Conservation (phyloP, 306 rosid genomes). For the Cyclanthera cordifolia region DNA sequence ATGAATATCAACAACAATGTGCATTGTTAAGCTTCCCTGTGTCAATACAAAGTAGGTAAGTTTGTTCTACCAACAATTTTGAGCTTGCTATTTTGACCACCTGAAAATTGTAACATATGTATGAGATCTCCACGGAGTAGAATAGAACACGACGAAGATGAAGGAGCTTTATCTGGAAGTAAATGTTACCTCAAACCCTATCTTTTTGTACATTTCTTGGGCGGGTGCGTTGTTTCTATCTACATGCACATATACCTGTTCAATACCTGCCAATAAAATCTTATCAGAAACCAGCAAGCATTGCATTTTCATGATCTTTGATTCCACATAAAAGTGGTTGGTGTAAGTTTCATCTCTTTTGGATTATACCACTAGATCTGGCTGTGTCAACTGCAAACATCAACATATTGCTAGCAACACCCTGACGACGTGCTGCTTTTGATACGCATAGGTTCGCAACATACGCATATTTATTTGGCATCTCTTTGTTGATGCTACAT, state of each 20-base stretch:
- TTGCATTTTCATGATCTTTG: not conserved
- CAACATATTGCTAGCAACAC: constrained; percentile 74
- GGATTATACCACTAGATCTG: constrained; percentile 42
- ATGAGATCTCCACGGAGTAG: constrained; percentile 16
- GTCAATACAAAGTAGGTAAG: constrained; percentile 50
- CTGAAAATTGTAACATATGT: constrained; percentile 23
- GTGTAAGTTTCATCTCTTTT: constrained; percentile 1
- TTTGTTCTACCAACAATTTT: constrained; percentile 38
- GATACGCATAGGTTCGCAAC: constrained; percentile 71
- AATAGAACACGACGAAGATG: not conserved
- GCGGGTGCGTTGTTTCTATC: constrained; percentile 47
- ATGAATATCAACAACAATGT: constrained; percentile 3
- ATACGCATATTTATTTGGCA: constrained; percentile 54
- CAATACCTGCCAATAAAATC: constrained; percentile 34
- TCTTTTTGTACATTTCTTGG: constrained; percentile 45
- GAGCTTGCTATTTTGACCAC: constrained; percentile 48
- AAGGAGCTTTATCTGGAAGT: not conserved
- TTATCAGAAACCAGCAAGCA: constrained; percentile 4
- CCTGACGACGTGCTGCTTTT: constrained; percentile 65
- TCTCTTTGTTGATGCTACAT: constrained; percentile 38
- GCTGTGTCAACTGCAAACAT: constrained; percentile 65
- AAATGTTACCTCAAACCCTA: constrained; percentile 68
- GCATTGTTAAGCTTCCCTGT: constrained; percentile 18
- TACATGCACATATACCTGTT: constrained; percentile 63
- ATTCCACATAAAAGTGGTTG: not conserved